phyloP scores from a whole-genome alignment of 139 green algal species.

The Limnomonas spitsbergensis region DNA sequence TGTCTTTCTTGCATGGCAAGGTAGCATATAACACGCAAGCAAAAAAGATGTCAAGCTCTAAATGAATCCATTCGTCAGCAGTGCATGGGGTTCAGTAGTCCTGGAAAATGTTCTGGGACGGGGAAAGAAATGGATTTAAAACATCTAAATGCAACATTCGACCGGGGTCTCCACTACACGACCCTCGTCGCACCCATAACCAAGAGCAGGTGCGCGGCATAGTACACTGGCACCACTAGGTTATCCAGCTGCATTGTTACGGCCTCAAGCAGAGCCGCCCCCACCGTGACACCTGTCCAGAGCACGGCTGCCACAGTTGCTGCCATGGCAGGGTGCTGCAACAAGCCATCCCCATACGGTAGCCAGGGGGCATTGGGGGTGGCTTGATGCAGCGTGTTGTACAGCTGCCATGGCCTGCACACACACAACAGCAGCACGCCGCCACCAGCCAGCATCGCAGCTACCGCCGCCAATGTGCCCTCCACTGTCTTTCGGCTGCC shows the following conservation, averaged over 20 bases:
- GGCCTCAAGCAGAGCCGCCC: conserved; percentile 68
- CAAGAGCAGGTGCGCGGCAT: conserved; percentile 44
- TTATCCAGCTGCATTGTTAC: conserved; percentile 80
- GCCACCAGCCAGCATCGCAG: conserved; percentile 46
- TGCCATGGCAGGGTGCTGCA: not conserved
- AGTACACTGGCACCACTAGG: conserved; percentile 65
- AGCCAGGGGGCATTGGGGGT: conserved; percentile 10
- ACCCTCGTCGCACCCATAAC: too few relatives aligned
- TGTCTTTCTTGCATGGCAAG: too few relatives aligned
- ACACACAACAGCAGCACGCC: conserved; percentile 25
- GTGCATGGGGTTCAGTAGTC: too few relatives aligned
- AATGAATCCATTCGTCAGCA: too few relatives aligned
- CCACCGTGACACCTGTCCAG: conserved; percentile 39
- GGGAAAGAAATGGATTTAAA: too few relatives aligned
- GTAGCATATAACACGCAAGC: too few relatives aligned
- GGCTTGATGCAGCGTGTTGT: too few relatives aligned
- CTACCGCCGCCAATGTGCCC: conserved; percentile 54
- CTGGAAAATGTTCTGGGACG: too few relatives aligned
- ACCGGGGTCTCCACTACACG: too few relatives aligned
- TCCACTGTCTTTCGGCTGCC: conserved; percentile 70
- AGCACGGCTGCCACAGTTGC: not conserved
- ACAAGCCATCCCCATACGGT: not conserved
- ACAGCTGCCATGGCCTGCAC: too few relatives aligned
- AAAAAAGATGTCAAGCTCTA: too few relatives aligned
- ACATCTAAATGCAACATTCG: too few relatives aligned